Base-by-base conservation (phyloP, 495 filamentous ascomycete genomes). In the Aspergillus ostianus region DNA sequence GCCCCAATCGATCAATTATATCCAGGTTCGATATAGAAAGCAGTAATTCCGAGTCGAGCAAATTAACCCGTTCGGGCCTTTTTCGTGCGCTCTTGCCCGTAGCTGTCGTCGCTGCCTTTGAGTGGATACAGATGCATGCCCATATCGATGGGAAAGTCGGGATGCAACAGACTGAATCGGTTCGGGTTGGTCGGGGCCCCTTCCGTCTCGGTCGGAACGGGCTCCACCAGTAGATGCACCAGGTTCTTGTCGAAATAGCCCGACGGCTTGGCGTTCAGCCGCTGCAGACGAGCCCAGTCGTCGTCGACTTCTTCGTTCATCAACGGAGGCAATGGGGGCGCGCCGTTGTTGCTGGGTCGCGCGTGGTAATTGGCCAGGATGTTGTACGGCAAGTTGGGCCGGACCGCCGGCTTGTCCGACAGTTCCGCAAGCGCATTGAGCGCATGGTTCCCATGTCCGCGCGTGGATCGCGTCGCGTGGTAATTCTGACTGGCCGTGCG, bases 401-500 rank as follows among this genome's bases (percentile, higher is more conserved):
- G 81, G 0, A 84, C 82, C n/a, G 84, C 77, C 53, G 83, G 81
- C 53, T 88, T 84, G 59, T 87, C 87, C 17, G 84, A 79, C 17
- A 90, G 71, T 29, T 83, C 83, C 54, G 88, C 85, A 58, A 90
- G 76, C 44, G 85, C 81, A 46, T 78, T 75, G 47, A 87, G 78
- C 51, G 82, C 84, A 47, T 77, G 80, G 55, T 81, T 80, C 45
- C 79, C 85, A 20, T 74, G 76, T 13, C 78, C 81, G 32, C 87
- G 82, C 4, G 85, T 90, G 52, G 87, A 90, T 13, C 89, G 85
- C 12, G 89, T 92, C 17, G 85, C 84, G 62, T 92, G 88, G 69
- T 75, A 76, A 27, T 80, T 82, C 54, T 82, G 79, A 45, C 87
- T 90, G 29, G 83, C 83, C 18, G 87, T 86, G 5, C 89, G 81